Base-by-base conservation (phyloP, 78 protist genomes). In the Dictyostelium citrinum region DNA sequence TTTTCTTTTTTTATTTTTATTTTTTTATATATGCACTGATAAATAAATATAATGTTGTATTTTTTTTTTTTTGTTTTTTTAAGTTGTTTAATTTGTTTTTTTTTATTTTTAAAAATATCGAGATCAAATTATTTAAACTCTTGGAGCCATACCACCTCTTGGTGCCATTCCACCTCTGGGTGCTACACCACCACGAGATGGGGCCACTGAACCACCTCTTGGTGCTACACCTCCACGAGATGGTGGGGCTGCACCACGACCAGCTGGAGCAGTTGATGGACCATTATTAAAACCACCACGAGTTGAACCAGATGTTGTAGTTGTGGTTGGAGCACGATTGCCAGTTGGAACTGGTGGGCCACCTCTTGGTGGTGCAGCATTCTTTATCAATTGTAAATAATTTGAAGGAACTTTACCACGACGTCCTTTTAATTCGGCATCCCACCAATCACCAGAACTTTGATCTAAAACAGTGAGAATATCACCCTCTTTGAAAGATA, bases 401-500 rank as follows among this genome's bases (percentile, higher is more conserved):
- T 91, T 83, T 5, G 90, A 67, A 31, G 95, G 95, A n/a, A 83
- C 91, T 79, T 91, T 91, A 51, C 95, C 95, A 35, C 80, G 39
- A 3, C 68, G 39, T 31, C 95, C 85, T 51, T 68, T 90, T 29
- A 91, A 76, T 24, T 82, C 85, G 1, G 90, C 88, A 83, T 91
- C 95, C 91, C 83, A 78, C 95, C 90, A 84, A 24, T 80, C 85
- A 49, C 91, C 95, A 12, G 67, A 24, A 2, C 84, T 46, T 49
- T 74, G 84, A 22, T 76, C 91, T 35, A 90, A 17, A 10, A 96
- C 64, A 46, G 88, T 80, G 45, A 96, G 67, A 14, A 46, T 75
- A 39, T 95, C 97, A 51, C 97, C 97, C 12, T 74, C 97, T 14
- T 55, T 46, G 37, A 96, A 83, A n/a, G 93, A 55, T 14, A 96